Evolutionary conservation across 176 grass and related monocot species (phyloP).

Genomic region (Avena atlantica): DNA sequence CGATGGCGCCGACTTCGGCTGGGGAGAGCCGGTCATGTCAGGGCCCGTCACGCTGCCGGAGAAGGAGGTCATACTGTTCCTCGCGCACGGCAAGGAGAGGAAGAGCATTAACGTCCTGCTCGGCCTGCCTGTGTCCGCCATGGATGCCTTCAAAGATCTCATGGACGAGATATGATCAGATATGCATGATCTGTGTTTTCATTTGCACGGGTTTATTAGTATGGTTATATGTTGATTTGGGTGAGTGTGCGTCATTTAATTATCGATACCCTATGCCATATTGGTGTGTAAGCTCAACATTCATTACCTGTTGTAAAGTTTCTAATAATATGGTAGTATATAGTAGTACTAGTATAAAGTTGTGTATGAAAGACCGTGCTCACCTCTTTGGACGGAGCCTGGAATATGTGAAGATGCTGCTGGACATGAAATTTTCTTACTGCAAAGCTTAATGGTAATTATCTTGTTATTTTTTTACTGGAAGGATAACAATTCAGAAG

Average conservation of each 20-base stretch:
- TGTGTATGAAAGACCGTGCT: no score
- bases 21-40: constrained; percentile 73
- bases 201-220: background rate
- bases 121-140: constrained; percentile 75
- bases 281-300: background rate
- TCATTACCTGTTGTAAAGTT: background rate
- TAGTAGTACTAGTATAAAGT: no score
- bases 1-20: constrained; percentile 86
- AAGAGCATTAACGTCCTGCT: constrained; percentile 92
- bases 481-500: background rate
- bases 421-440: background rate
- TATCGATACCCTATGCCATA: background rate
- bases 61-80: constrained; percentile 94
- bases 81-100: constrained; percentile 81
- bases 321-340: background rate
- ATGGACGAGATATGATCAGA: constrained; percentile 73
- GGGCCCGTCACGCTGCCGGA: constrained; percentile 92
- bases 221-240: background rate
- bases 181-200: constrained; percentile 21
- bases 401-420: no score
- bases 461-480: background rate
- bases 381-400: no score
- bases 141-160: constrained; percentile 82
- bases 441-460: no score
- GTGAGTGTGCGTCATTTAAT: background rate